Evolutionary conservation across 2,329 filamentous ascomycete species (phyloP).

Genomic region (Neonectria coccinea): DNA sequence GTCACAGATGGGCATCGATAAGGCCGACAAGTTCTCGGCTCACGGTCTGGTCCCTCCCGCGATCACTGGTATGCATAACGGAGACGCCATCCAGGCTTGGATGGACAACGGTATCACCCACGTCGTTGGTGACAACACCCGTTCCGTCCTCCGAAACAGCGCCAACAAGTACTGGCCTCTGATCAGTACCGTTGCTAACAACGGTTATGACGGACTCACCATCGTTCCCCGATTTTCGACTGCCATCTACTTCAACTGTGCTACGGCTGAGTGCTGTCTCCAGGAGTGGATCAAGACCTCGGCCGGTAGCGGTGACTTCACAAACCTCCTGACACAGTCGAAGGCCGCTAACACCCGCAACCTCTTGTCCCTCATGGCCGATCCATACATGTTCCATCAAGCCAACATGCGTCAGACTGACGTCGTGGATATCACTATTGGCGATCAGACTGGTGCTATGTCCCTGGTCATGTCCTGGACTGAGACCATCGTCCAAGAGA

Average conservation of each 20-base stretch:
- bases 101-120: constrained; percentile 28
- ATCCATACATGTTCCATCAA: constrained; percentile 40
- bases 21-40: constrained; percentile 26
- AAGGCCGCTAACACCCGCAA: constrained; percentile 30
- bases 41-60: constrained; percentile 32
- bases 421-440: constrained; percentile 29
- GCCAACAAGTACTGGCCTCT: constrained; percentile 31
- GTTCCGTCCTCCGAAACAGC: constrained; percentile 18
- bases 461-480: constrained; percentile 35
- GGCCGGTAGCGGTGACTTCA: constrained; percentile 26
- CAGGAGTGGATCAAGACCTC: constrained; percentile 35
- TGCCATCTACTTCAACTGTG: constrained; percentile 37
- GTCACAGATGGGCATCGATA: constrained; percentile 30
- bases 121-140: constrained; percentile 36
- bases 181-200: constrained; percentile 29
- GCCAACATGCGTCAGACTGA: constrained; percentile 32
- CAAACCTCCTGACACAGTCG: constrained; percentile 23
- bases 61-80: constrained; percentile 36
- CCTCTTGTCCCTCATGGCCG: constrained; percentile 27
- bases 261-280: constrained; percentile 30
- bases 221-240: constrained; percentile 34
- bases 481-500: constrained; percentile 34
- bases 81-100: constrained; percentile 34
- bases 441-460: constrained; percentile 31
- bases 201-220: constrained; percentile 30